Percentiles rank a stretch among this genome's conserved stretches.
Evolutionary conservation across 768 basidiomycete genomes (phyloP).

Genomic region (Lactarius akahatsu): DNA sequence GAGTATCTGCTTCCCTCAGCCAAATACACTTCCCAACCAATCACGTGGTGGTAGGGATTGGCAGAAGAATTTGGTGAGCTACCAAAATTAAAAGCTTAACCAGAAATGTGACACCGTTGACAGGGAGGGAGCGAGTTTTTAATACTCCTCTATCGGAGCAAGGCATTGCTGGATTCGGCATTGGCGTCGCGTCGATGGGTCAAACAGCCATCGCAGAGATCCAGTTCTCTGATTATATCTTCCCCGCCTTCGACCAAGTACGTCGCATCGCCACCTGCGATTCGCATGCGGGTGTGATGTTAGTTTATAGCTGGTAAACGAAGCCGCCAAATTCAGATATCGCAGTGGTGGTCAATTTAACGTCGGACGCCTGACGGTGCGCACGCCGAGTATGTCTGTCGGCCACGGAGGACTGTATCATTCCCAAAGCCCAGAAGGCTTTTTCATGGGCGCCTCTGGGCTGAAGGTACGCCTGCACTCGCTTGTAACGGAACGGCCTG

Average conservation of each 20-base stretch:
- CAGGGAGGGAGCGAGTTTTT: slow-evolving; percentile 89
- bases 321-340: slow-evolving; percentile 91
- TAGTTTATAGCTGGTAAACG: slow-evolving; percentile 73
- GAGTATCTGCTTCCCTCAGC: slow-evolving; percentile 27
- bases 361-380: slow-evolving; percentile 78
- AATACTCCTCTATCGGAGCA: slow-evolving; percentile 93
- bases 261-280: slow-evolving; percentile 17
- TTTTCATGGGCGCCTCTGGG: slow-evolving; percentile 88
- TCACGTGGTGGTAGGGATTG: slow-evolving; percentile 55
- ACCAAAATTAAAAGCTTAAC: neutral
- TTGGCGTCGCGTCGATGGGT: slow-evolving; percentile 89
- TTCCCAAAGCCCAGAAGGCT: slow-evolving; percentile 93
- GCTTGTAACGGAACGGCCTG: neutral
- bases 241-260: slow-evolving; percentile 92
- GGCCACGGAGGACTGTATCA: slow-evolving; percentile 90
- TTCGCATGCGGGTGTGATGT: slow-evolving; percentile 9
- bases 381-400: slow-evolving; percentile 91
- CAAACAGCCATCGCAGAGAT: slow-evolving; percentile 95
- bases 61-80: slow-evolving; percentile 86
- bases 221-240: slow-evolving; percentile 89
- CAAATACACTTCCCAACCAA: neutral
- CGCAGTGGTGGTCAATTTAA: slow-evolving; percentile 83
- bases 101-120: neutral
- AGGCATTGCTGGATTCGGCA: slow-evolving; percentile 93
- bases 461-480: slow-evolving; percentile 58